Evolutionary conservation across 2,329 filamentous ascomycete species (phyloP), one percentile per base, ranked within the genome.

Genomic region (Alternaria dauci): DNA sequence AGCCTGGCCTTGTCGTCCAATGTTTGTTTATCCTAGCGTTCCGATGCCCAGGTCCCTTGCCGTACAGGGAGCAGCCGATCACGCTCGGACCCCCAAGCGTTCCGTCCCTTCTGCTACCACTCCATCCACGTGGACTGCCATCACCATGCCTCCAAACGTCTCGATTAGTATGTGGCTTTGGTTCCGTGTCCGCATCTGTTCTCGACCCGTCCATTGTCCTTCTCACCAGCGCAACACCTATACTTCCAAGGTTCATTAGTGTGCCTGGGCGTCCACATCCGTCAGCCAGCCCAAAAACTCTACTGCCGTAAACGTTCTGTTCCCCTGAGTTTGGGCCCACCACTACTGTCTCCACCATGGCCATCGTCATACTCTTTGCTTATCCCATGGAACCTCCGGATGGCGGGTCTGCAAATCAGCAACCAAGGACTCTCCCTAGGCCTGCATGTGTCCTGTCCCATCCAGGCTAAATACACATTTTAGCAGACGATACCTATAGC

Each of bases 1-100:
- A 48, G 50, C 53, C 32, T 36, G 32, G 14, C 16, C 34, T 55
- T 30, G 44, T 57, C 47, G 42, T 39, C 62, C 55, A 62, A 47
- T 62, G 62, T 65, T 65, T 65, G 62, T 65, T 65, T 65, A 62
- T 41, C 50, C 42, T 46, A 46, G 53, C 30, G 47, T 57, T 38
- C 34, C 34, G 34, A n/a, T 8, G 34, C 51, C 58, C 32, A 38
- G 43, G 43, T 23, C 20, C 20, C 20, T 23, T 23, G 20, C 20
- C 20, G 20, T 59, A 51, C 59, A 55, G 62, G 51, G 55, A 58
- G 54, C 63, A 57, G 57, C 53, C 53, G 28, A 43, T 34, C 25
- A 20, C 36, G 50, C 58, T 42, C 52, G 59, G 59, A 28, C 55
- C 58, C 58, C 36, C 12, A n/a, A 46, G 16, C 23, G 25, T 32